Evolutionary conservation across 2,329 filamentous ascomycete genomes (phyloP), one percentile per base, ranked within the genome.

Genomic region (Aspergillus unguis): DNA sequence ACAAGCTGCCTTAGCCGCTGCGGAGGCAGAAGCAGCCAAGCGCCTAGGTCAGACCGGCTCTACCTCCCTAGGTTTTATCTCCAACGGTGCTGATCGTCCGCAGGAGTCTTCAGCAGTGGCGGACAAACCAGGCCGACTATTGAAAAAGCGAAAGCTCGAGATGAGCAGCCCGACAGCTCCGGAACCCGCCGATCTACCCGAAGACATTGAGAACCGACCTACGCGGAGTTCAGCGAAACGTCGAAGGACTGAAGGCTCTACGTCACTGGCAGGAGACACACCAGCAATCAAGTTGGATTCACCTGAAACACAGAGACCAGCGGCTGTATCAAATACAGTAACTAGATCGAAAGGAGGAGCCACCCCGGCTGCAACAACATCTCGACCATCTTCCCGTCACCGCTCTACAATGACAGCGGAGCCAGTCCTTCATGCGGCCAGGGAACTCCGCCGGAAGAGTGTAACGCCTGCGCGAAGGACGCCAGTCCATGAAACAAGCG

Each of bases 121-220:
- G 29, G 49, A 50, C 44, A 59, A 61, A 48, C 47, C 52, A 27
- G 59, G 57, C 46, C 55, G 58, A 35, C 29, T 56, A 36, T 51
- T 59, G 52, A 68, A 62, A 54, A 85, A 85, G 67, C 76, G 82
- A 47, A 85, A 84, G 62, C 71, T 78, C 37, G 81, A 84, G 44
- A 69, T 76, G 29, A 71, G 71, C 23, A 71, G 72, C 2, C 64
- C 67, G 7, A 57, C 66, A 35, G 44, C 66, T 28, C 45, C 56
- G 25, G 48, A 50, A 36, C 10, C 45, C 28, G 38, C 27, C 43
- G 36, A 35, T 53, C 42, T 48, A 46, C 50, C 41, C 44, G 53
- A 55, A 55, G 62, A 60, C 47, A 46, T 43, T 29, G 61, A 66
- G 44, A 62, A 62, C 28, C 56, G 61, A 8, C 51, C 62, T 43